Evolutionary conservation across 352 stramenopile genomes (phyloP).

Genomic region (Plasmopara viticola): DNA sequence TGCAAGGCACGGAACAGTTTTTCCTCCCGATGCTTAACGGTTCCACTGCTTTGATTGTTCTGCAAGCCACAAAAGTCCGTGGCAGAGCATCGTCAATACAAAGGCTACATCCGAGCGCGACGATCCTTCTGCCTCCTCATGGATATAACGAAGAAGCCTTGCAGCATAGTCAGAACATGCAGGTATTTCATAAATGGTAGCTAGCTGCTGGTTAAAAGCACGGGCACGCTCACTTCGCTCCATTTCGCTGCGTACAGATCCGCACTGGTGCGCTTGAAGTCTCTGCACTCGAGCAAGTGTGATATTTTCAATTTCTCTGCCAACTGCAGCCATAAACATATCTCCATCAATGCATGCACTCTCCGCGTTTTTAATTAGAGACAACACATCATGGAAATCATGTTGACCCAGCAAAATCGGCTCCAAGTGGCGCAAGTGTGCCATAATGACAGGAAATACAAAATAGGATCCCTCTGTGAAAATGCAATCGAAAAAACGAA

Average conservation of each 20-base stretch:
- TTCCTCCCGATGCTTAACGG: slow-evolving; percentile 11
- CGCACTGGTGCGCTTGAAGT: slow-evolving; percentile 48
- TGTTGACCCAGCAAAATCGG: slow-evolving; percentile 35
- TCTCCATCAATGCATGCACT: slow-evolving; percentile 59
- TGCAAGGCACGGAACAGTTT: slow-evolving; percentile 1
- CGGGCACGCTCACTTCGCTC: slow-evolving; percentile 53
- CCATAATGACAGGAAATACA: slow-evolving; percentile 80
- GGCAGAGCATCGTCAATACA: slow-evolving; percentile 70
- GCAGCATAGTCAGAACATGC: slow-evolving; percentile 67
- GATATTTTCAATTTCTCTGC: slow-evolving; percentile 39
- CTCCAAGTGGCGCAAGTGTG: slow-evolving; percentile 63
- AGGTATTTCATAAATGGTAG: slow-evolving; percentile 68
- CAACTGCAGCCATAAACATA: slow-evolving; percentile 44
- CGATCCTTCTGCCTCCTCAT: slow-evolving; percentile 66
- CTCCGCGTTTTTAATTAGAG: slow-evolving; percentile 68
- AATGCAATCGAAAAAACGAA: slow-evolving; percentile 85
- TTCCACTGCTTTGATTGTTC: slow-evolving; percentile 62
- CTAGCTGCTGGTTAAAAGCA: slow-evolving; percentile 63
- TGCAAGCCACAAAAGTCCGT: slow-evolving; percentile 74
- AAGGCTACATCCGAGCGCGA: slow-evolving; percentile 70
- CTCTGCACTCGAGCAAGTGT: slow-evolving; percentile 27
- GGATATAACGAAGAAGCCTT: slow-evolving; percentile 62
- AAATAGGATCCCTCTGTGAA: slow-evolving; percentile 76
- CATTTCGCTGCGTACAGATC: slow-evolving; percentile 62
- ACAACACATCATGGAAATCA: slow-evolving; percentile 68